Base-by-base conservation (phyloP, 2,329 filamentous ascomycete genomes). In the Xylaria sp. region DNA sequence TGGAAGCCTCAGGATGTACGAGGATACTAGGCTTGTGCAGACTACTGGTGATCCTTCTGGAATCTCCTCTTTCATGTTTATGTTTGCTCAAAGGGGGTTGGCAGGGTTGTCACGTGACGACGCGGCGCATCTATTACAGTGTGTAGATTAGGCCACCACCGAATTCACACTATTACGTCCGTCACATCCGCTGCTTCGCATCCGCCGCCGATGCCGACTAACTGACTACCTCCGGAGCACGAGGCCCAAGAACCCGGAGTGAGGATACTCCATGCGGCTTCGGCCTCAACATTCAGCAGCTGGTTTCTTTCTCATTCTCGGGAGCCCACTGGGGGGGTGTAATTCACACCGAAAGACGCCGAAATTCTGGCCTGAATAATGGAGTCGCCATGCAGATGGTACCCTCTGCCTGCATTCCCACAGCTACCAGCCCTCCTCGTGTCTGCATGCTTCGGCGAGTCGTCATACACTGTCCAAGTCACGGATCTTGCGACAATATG, bases 401-500 rank as follows among this genome's bases (percentile, higher is more conserved):
- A 78, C 52, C 78, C 78, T 31, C 74, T 86, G 61, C 81, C 82
- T 40, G 71, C 74, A 15, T 78, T 79, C 35, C 70, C 75, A 11
- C 74, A 76, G 17, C 67, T 87, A 5, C 90, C 89, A 10, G 78
- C 83, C 37, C 80, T 93, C 7, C 79, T 93, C 33, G 80, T 90
- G 43, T 90, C 89, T 63, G 79, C 84, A 19, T 71, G 75, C 27
- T 87, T 90, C 69, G 77, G 77, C 4, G 53, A 78, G 15, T 75
- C 81, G 21, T 83, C 85, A 10, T 93, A 93, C 76, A 81, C 78
- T 1, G 73, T 93, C 27, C 81, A 85, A 60, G 72, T 94, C 38
- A 92, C 90, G 2, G 91, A 94, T 72, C 80, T 93, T 61, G 87
- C 84, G 71, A 84, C 87, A 66, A 78, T 93, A n/a, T 95, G 91